A percentile compares a stretch with the other conserved stretches of the same genome.
Evolutionary conservation across 139 green algal species (phyloP).

Genomic region (Volvox africanus): DNA sequence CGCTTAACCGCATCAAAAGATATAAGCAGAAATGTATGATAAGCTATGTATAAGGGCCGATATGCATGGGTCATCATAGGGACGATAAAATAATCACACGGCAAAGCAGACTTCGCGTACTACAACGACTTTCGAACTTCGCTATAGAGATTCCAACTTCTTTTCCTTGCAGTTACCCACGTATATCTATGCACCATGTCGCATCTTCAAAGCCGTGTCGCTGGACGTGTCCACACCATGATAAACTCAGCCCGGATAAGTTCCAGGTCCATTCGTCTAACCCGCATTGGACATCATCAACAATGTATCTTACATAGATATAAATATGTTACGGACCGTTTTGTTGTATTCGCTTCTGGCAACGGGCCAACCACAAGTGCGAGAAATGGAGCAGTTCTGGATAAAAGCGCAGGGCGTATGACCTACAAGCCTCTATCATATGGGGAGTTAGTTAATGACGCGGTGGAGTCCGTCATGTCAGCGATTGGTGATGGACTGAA

Average conservation of each 20-base stretch:
- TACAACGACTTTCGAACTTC: too few species aligned
- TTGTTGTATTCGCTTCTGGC: neutral
- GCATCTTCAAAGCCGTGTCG: neutral
- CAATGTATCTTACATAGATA: neutral
- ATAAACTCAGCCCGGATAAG: neutral
- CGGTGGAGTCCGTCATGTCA: slow-evolving; percentile 64
- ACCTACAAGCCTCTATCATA: slow-evolving; percentile 84
- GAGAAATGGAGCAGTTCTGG: neutral
- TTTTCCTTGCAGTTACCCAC: too few species aligned
- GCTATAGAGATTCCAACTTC: too few species aligned
- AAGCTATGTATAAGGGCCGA: too few species aligned
- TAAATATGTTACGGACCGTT: neutral
- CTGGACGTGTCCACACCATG: neutral
- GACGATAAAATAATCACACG: too few species aligned
- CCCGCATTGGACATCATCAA: neutral
- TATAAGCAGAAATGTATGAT: too few species aligned
- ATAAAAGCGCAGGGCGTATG: slow-evolving; percentile 65
- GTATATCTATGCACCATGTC: neutral
- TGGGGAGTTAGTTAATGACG: slow-evolving; percentile 82
- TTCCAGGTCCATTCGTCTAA: neutral
- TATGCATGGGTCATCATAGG: too few species aligned
- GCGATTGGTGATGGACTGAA: slow-evolving; percentile 77
- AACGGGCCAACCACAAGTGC: neutral
- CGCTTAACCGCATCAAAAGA: too few species aligned
- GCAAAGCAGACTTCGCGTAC: too few species aligned